phyloP scores from a whole-genome alignment of 2,329 filamentous ascomycete genomes.

The Fusarium papillatum region DNA sequence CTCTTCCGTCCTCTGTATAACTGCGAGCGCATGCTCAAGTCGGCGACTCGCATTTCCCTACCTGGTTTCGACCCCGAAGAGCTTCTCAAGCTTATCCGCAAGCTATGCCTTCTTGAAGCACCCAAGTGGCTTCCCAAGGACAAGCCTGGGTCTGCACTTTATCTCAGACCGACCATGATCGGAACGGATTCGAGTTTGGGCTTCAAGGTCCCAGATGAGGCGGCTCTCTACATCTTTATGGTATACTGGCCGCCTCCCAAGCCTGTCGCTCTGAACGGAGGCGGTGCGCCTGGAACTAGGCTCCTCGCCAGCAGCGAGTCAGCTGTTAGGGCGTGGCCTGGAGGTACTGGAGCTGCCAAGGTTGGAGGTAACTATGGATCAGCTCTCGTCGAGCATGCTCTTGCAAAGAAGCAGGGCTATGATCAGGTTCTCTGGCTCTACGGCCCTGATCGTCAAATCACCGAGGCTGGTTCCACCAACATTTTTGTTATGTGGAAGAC shows the following conservation, averaged over 20 bases:
- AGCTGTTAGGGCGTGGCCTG: not conserved
- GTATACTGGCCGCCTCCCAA: not conserved
- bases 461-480: not conserved
- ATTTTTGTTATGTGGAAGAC: not conserved
- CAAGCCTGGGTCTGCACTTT: not conserved
- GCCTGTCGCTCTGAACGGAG: not conserved
- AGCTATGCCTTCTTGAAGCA: constrained; percentile 3
- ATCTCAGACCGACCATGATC: not conserved
- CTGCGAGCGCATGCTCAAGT: constrained; percentile 14
- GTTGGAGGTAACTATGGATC: not conserved
- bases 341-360: not conserved
- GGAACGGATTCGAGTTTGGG: not conserved
- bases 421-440: not conserved
- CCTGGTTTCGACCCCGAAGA: constrained; percentile 7
- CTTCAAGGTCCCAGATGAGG: not conserved
- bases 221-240: not conserved
- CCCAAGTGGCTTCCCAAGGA: constrained; percentile 12
- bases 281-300: not conserved
- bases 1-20: constrained; percentile 14
- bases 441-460: not conserved
- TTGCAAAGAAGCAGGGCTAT: not conserved
- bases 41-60: constrained; percentile 4
- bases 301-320: not conserved
- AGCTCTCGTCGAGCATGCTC: not conserved
- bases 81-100: constrained; percentile 8